Evolutionary conservation across 129 eudicot genomes (phyloP), one percentile per base, ranked within the genome.

Genomic region (Lonicera japonica): DNA sequence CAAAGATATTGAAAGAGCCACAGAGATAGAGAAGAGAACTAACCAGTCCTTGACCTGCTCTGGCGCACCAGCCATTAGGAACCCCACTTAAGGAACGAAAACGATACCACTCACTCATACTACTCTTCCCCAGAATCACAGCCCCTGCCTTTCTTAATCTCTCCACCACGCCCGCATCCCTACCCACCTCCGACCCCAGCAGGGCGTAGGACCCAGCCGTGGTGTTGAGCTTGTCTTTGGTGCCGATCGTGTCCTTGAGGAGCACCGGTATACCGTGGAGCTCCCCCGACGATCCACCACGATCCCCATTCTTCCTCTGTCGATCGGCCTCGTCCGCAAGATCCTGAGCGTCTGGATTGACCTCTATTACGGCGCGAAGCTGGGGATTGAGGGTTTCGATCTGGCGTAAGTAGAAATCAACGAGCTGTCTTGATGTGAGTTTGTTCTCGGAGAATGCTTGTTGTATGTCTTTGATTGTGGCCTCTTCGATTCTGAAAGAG

Each of bases 41-140:
- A 8, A 73, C 79, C 83, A 56, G 36, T n/a, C 79, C 72, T 63
- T 72, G 83, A 2, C 83, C 83, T 20, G 52, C 48, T 29, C 83
- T 63, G 19, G 83, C 78, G 21, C 78, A 67, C 83, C 83, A 78
- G 15, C 83, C 79, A 62, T 73, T 59, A 3, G 75, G 78, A 23
- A 68, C 66, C 0, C 62, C 65, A 51, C 39, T 50, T 6, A 73
- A 18, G 16, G 70, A 68, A 6, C 83, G 54, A 67, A 78, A 66
- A 63, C 67, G 55, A 51, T 69, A 68, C 83, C 83, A 78, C 69
- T 78, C 83, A 40, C 83, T 73, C 47, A 78, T n/a, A 57, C 83
- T 72, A 16, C 75, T 69, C 40, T 78, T 78, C 8, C 83, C 83
- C 61, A 78, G 25, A 9, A 78, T 50, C 13, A 78, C 64, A 23